Percentiles rank a stretch among this genome's conserved stretches.
Evolutionary conservation across 306 rosid genomes (phyloP).

Genomic region (Cicer chorassanicum): DNA sequence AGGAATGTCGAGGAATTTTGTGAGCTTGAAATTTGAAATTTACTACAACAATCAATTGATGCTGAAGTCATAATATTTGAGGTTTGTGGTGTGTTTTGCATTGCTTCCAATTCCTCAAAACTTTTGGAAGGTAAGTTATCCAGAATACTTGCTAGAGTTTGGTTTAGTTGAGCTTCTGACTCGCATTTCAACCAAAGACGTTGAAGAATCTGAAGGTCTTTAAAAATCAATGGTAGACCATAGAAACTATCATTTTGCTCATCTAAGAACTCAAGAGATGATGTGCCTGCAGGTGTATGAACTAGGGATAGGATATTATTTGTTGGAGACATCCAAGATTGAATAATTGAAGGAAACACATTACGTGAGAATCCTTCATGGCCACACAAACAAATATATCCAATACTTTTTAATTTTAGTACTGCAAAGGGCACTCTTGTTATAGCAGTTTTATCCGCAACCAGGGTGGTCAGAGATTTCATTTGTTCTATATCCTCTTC

Average conservation of each 20-base stretch:
- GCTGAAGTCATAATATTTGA: background rate
- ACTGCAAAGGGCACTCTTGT: background rate
- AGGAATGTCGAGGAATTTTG: background rate
- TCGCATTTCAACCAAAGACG: background rate
- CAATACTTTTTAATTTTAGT: background rate
- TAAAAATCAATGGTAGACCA: background rate
- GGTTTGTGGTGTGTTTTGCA: background rate
- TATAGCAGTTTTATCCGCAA: background rate
- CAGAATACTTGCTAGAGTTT: background rate
- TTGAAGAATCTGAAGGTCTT: background rate
- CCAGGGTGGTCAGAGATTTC: slow-evolving; percentile 6
- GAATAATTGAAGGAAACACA: slow-evolving; percentile 3
- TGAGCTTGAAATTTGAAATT: slow-evolving; percentile 3
- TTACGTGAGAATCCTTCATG: background rate
- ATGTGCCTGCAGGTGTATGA: background rate
- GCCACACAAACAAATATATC: background rate
- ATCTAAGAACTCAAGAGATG: slow-evolving; percentile 7
- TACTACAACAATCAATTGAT: background rate
- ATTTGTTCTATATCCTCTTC: slow-evolving; percentile 8
- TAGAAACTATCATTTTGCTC: background rate
- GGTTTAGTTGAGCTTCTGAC: slow-evolving; percentile 2
- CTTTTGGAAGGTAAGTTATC: background rate
- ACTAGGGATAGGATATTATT: background rate
- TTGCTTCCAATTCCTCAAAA: background rate
- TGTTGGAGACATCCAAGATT: slow-evolving; percentile 4